Percentiles rank a stretch among this genome's conserved stretches.
Conservation (phyloP, 2,329 filamentous ascomycete genomes). For the Pleoardoris graminearum region DNA sequence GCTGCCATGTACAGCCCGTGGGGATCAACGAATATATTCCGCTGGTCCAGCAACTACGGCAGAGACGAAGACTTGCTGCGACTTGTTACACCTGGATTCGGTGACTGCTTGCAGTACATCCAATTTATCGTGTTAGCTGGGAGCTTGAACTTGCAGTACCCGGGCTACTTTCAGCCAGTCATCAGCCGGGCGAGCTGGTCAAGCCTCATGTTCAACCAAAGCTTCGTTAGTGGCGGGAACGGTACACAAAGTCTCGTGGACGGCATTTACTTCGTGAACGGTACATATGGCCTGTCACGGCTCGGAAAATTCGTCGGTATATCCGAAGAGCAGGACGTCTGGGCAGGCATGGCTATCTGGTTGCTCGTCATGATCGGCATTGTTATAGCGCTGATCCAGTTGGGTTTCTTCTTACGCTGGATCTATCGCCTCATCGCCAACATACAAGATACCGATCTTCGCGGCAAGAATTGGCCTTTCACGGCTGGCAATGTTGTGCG, state of each 20-base stretch:
- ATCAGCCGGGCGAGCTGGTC: slow-evolving; percentile 90
- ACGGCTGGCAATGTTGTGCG: slow-evolving; percentile 63
- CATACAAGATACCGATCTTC: slow-evolving; percentile 81
- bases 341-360: slow-evolving; percentile 94
- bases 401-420: slow-evolving; percentile 78
- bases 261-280: slow-evolving; percentile 82
- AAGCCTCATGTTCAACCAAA: slow-evolving; percentile 87
- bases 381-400: slow-evolving; percentile 71
- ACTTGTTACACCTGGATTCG: slow-evolving; percentile 92
- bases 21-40: slow-evolving; percentile 87
- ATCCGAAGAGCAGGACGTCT: slow-evolving; percentile 74
- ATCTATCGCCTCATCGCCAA: slow-evolving; percentile 70
- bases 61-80: slow-evolving; percentile 89
- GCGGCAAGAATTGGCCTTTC: slow-evolving; percentile 90
- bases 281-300: slow-evolving; percentile 76
- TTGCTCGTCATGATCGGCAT: slow-evolving; percentile 74
- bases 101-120: slow-evolving; percentile 94
- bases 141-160: slow-evolving; percentile 84
- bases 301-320: slow-evolving; percentile 84
- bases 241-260: slow-evolving; percentile 72
- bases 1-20: slow-evolving; percentile 90
- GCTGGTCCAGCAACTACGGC: slow-evolving; percentile 98
- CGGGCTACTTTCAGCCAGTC: slow-evolving; percentile 91
- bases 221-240: slow-evolving; percentile 71
- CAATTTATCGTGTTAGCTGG: slow-evolving; percentile 90